Percentiles rank a stretch among this genome's conserved stretches.
Conservation (phyloP, 1,139 yeast genomes). For the Ogataea hybrid region DNA sequence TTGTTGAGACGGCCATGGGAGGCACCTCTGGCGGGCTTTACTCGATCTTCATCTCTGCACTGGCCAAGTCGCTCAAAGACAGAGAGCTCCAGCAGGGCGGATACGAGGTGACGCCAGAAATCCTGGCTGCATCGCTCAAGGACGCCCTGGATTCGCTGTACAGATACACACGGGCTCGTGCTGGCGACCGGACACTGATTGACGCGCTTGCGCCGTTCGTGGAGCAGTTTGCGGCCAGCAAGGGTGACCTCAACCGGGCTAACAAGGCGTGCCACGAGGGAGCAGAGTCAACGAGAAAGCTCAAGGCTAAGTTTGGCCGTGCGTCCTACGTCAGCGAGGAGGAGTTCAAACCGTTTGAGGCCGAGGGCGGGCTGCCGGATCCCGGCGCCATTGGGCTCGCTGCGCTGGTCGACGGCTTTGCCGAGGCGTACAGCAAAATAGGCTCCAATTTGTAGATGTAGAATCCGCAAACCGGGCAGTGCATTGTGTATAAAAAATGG, state of each 20-base stretch:
- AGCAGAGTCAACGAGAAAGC: slow-evolving; percentile 67
- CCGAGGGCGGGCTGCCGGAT: slow-evolving; percentile 72
- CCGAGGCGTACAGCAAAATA: slow-evolving; percentile 22
- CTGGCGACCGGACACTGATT: slow-evolving; percentile 86
- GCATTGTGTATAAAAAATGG: too few relatives aligned
- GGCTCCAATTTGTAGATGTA: slow-evolving; percentile 17
- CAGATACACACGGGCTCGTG: slow-evolving; percentile 84
- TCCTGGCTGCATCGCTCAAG: slow-evolving; percentile 44
- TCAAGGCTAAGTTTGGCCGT: slow-evolving; percentile 88
- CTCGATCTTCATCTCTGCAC: slow-evolving; percentile 74
- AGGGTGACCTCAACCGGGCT: slow-evolving; percentile 54
- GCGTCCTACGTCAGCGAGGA: slow-evolving; percentile 82
- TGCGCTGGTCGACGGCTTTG: slow-evolving; percentile 60
- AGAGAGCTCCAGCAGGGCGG: slow-evolving; percentile 31
- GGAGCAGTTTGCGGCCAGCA: slow-evolving; percentile 49
- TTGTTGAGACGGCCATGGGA: slow-evolving; percentile 90
- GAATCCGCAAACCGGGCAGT: slow-evolving; percentile 3
- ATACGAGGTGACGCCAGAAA: slow-evolving; percentile 34
- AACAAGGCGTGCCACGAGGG: slow-evolving; percentile 69
- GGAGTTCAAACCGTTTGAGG: slow-evolving; percentile 43
- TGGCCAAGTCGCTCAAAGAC: slow-evolving; percentile 48
- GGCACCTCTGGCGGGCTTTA: slow-evolving; percentile 96
- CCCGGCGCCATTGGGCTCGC: slow-evolving; percentile 90
- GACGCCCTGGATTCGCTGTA: slow-evolving; percentile 59
- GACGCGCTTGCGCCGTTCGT: slow-evolving; percentile 90